Evolutionary conservation across 108 stramenopile genomes (phyloP).

Genomic region (Nitzschia palea): DNA sequence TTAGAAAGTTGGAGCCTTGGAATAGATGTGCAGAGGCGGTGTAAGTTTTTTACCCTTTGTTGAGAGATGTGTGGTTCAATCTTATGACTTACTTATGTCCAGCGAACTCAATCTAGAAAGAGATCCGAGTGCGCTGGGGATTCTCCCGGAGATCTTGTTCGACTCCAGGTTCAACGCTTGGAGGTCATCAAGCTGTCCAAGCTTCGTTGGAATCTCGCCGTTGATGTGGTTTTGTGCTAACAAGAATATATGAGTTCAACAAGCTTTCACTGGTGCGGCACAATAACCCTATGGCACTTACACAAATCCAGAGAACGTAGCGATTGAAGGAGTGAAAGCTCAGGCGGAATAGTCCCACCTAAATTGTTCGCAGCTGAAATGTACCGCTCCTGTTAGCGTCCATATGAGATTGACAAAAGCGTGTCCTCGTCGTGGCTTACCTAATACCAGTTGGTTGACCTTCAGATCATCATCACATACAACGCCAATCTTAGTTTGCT

Average conservation of each 20-base stretch:
- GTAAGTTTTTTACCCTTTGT: background rate
- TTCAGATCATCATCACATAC: constrained; percentile 8
- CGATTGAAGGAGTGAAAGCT: constrained; percentile 1
- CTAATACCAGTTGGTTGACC: background rate
- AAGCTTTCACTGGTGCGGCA: background rate
- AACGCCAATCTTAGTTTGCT: background rate
- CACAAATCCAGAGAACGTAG: constrained; percentile 6
- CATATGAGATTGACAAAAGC: background rate
- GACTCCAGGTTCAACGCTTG: background rate
- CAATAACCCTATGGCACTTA: constrained; percentile 1
- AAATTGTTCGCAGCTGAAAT: constrained; percentile 15
- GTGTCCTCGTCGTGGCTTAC: background rate
- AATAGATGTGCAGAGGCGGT: background rate
- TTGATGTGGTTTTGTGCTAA: constrained; percentile 10
- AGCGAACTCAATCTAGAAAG: background rate
- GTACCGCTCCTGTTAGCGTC: background rate
- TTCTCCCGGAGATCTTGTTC: background rate
- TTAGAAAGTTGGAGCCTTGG: constrained; percentile 33
- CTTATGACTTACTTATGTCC: constrained; percentile 3
- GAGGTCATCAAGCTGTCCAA: background rate
- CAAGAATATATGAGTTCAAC: too few relatives aligned
- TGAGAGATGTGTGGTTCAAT: background rate
- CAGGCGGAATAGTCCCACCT: constrained; percentile 9
- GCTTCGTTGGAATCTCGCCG: background rate
- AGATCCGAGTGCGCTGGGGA: constrained; percentile 3